A percentile compares a stretch with the other conserved stretches of the same genome.
Conservation (phyloP, 176 grass and related monocot species). For the Avena sativa region DNA sequence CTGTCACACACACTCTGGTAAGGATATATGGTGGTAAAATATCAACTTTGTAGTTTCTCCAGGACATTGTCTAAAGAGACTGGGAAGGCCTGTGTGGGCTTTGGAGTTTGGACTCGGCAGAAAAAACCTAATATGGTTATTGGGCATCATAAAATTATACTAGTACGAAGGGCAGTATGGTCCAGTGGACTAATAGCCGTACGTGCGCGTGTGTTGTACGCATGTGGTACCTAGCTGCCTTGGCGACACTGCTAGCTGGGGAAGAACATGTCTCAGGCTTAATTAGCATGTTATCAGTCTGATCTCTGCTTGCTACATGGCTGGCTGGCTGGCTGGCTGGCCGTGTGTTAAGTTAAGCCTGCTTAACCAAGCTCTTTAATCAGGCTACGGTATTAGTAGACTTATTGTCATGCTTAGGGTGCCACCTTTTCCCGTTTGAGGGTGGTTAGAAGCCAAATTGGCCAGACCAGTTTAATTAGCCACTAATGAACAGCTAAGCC, state of each 20-base stretch:
- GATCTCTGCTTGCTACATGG: not conserved
- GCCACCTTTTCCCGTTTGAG: not conserved
- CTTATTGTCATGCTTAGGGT: not conserved
- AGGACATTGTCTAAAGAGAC: slow-evolving; percentile 56
- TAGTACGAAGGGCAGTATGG: not conserved
- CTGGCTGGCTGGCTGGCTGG: not conserved
- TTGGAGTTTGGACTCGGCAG: slow-evolving; percentile 46
- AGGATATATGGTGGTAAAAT: slow-evolving; percentile 35
- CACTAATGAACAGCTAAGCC: not conserved
- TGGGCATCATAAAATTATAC: slow-evolving; percentile 18
- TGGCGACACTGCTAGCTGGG: not conserved
- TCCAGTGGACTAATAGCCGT: not conserved
- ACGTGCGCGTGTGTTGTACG: not conserved
- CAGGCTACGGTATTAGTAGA: not conserved
- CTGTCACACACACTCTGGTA: not conserved
- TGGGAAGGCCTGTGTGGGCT: slow-evolving; percentile 1
- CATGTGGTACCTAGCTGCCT: not conserved
- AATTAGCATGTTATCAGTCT: not conserved
- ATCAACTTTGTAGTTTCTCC: slow-evolving; percentile 54
- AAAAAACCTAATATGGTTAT: too few relatives aligned
- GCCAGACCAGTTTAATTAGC: not conserved
- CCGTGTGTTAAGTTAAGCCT: not conserved
- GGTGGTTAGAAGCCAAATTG: not conserved
- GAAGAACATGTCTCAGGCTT: not conserved
- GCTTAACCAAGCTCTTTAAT: too few relatives aligned